Base-by-base conservation (phyloP, 148 eudicot genomes). In the Selenicereus undatus region DNA sequence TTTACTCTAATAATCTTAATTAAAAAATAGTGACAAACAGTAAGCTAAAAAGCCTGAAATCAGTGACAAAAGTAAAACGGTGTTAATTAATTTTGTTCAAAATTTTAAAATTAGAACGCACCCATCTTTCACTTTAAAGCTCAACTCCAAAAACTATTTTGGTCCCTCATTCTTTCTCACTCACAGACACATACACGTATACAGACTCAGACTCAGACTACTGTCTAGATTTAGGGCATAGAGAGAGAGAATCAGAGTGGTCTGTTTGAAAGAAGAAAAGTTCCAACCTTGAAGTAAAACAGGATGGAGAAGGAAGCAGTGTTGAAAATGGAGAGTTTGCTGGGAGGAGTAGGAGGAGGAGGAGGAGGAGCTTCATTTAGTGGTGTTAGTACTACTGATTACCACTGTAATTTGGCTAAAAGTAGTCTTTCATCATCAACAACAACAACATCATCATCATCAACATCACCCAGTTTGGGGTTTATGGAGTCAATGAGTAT, bases 401-500 rank as follows among this genome's bases (percentile, higher is more conserved):
- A 74, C 29, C 79, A 83, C 27, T 79, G 39, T n/a, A 62, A 62
- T 74, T 79, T 78, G 7, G 18, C 26, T 26, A 68, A 79, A 20
- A 75, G 56, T 79, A 29, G 60, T 26, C 73, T 58, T 71, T 64
- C 73, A 78, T 78, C 30, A 8, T 70, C 36, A 42, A 60, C 84
- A 21, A 71, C 84, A 21, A 58, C 73, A 43, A 14, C 77, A 77
- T 6, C 73, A 80, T 5, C 68, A 79, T 73, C 77, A 60, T 2
- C 71, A 79, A 10, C 72, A 16, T 42, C 80, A 56, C 56, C 84
- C 60, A 39, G 32, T 42, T 56, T 74, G 26, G 78, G 97, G 78
- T 94, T 94, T 79, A 90, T 90, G 98, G 98, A 92, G 85, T 84
- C 92, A 36, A 74, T 94, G 73, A 91, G 91, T 74, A 43, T 88